phyloP scores from a whole-genome alignment of 106 monocot species.

The Dactylorhiza incarnata region DNA sequence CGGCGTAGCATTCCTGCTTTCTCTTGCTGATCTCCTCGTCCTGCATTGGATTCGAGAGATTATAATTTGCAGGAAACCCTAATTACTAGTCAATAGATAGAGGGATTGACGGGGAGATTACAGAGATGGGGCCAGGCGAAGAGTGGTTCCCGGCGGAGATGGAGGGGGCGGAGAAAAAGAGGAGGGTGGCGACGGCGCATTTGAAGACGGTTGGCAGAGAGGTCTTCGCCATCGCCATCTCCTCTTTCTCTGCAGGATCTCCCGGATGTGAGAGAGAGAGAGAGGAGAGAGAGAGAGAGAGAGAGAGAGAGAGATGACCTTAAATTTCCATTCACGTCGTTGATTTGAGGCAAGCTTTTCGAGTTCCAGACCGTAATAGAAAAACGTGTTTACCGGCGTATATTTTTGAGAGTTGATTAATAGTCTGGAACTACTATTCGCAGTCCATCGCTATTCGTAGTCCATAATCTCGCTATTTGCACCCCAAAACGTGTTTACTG shows the following conservation, averaged over 20 bases:
- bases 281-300: background rate
- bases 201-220: background rate
- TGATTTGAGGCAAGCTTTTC: no score
- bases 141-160: background rate
- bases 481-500: no score
- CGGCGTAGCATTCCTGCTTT: slow-evolving; percentile 70
- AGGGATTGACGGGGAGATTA: slow-evolving; percentile 6
- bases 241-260: background rate
- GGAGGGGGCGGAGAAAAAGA: slow-evolving; percentile 2
- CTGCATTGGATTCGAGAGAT: slow-evolving; percentile 11
- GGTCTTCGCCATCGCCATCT: background rate
- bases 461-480: no score
- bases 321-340: no score
- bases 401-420: no score
- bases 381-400: no score
- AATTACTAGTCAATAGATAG: background rate
- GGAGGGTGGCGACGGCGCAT: background rate
- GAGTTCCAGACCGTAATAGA: no score
- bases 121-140: slow-evolving; percentile 21
- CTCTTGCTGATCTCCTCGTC: slow-evolving; percentile 55
- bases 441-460: no score
- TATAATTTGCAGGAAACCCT: background rate
- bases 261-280: background rate
- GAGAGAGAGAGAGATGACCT: background rate
- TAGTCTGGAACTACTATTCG: no score